Conservation (phyloP, 139 green algal species). For the Pseudopediastrum boryanum region DNA sequence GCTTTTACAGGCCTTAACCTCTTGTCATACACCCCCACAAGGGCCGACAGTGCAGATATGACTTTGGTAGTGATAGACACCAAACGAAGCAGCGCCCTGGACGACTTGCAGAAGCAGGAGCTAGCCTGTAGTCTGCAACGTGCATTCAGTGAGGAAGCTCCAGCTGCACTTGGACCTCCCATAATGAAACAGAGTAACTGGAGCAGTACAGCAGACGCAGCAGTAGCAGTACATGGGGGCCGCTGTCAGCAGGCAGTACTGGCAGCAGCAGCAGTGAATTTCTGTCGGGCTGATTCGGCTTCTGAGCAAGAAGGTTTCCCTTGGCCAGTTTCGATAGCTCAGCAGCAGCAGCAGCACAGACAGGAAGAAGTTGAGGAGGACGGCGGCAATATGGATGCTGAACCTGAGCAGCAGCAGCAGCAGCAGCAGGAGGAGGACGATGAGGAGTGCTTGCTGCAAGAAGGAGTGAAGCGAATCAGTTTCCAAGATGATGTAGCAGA, state of each 20-base stretch:
- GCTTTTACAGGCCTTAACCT: constrained; percentile 28
- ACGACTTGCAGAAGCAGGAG: constrained; percentile 11
- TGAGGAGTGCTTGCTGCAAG: no score
- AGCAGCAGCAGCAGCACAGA: constrained; percentile 2
- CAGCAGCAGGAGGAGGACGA: background rate
- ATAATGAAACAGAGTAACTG: background rate
- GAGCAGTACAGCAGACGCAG: background rate
- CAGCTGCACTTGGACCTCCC: background rate
- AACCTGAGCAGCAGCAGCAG: background rate
- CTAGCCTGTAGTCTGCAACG: background rate
- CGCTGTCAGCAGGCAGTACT: background rate
- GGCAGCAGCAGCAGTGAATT: background rate
- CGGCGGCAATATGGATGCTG: background rate
- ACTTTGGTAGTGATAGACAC: constrained; percentile 29
- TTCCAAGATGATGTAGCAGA: no score
- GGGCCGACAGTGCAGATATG: constrained; percentile 25
- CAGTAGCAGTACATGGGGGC: background rate
- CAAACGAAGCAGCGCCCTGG: constrained; percentile 12
- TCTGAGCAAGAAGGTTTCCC: constrained; percentile 1
- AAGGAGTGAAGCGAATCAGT: no score
- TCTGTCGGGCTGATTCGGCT: constrained; percentile 22
- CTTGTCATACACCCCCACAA: constrained; percentile 13
- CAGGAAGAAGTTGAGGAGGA: constrained; percentile 1
- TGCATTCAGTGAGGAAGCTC: background rate
- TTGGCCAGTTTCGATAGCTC: background rate